phyloP scores from a whole-genome alignment of 768 basidiomycete species.

The Mycena latifolia region DNA sequence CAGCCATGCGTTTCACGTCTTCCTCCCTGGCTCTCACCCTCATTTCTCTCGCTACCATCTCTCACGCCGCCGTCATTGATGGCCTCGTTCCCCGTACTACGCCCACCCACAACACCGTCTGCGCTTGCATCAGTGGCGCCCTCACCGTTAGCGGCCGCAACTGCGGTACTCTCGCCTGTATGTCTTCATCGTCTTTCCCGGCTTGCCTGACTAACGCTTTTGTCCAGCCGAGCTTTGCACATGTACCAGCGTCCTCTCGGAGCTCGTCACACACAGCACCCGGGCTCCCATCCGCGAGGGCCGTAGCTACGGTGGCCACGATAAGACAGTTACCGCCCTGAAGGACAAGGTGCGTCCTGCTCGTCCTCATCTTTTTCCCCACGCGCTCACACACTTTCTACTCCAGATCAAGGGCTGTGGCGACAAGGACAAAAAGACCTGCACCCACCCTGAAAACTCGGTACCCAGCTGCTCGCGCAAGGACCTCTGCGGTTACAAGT shows the following conservation, averaged over 20 bases:
- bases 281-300: not conserved
- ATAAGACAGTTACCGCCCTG: not conserved
- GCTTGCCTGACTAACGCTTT: not conserved
- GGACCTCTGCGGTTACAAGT: constrained; percentile 48
- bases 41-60: constrained; percentile 4
- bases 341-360: not conserved
- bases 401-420: constrained; percentile 40
- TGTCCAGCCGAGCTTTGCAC: constrained; percentile 5
- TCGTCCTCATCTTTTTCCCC: too few species aligned
- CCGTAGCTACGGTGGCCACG: not conserved
- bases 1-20: constrained; percentile 9
- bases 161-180: not conserved
- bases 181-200: not conserved
- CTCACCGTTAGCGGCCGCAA: not conserved
- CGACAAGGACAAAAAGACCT: constrained; percentile 28
- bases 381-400: constrained; percentile 15
- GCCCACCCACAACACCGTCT: not conserved
- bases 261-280: not conserved
- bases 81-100: not conserved
- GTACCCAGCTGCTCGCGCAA: constrained; percentile 37
- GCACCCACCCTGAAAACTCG: constrained; percentile 45
- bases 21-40: not conserved
- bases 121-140: not conserved
- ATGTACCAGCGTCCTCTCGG: not conserved
- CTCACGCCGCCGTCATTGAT: not conserved